Percentiles rank a stretch among this genome's conserved stretches.
phyloP scores from a whole-genome alignment of 2,329 filamentous ascomycete species.

The Alternaria triticina region DNA sequence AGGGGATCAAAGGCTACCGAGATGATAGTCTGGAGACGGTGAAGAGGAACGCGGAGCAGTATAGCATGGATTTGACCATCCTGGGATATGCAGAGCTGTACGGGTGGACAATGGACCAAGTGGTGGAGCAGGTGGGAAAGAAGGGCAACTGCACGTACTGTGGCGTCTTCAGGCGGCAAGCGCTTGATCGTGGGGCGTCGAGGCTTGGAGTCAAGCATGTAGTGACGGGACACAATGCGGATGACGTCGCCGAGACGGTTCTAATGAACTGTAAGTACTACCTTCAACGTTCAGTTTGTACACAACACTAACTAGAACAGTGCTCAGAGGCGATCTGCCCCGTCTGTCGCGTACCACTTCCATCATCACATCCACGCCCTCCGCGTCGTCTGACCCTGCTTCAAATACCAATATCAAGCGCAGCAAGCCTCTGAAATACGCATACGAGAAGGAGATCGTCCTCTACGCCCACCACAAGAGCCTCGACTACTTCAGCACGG shows the following conservation, averaged over 20 bases:
- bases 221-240: slow-evolving; percentile 96
- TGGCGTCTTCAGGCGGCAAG: slow-evolving; percentile 93
- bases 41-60: slow-evolving; percentile 89
- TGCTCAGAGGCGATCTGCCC: slow-evolving; percentile 87
- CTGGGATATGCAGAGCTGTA: slow-evolving; percentile 94
- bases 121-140: slow-evolving; percentile 94
- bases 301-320: slow-evolving; percentile 27
- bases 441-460: slow-evolving; percentile 99
- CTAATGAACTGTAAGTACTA: slow-evolving; percentile 76
- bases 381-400: slow-evolving; percentile 62
- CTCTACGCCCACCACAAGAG: slow-evolving; percentile 97
- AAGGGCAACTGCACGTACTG: slow-evolving; percentile 99
- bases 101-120: slow-evolving; percentile 99
- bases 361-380: slow-evolving; percentile 71
- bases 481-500: slow-evolving; percentile 96
- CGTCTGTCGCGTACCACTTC: slow-evolving; percentile 86
- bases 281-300: background rate
- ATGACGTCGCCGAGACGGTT: slow-evolving; percentile 96
- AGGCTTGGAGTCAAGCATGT: slow-evolving; percentile 89
- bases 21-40: slow-evolving; percentile 97
- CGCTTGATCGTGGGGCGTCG: slow-evolving; percentile 88
- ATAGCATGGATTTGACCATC: slow-evolving; percentile 89
- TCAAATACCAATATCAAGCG: slow-evolving; percentile 82
- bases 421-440: slow-evolving; percentile 96
- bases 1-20: slow-evolving; percentile 95